phyloP scores from a whole-genome alignment of 345 rosid species.

The Durio zibethinus region DNA sequence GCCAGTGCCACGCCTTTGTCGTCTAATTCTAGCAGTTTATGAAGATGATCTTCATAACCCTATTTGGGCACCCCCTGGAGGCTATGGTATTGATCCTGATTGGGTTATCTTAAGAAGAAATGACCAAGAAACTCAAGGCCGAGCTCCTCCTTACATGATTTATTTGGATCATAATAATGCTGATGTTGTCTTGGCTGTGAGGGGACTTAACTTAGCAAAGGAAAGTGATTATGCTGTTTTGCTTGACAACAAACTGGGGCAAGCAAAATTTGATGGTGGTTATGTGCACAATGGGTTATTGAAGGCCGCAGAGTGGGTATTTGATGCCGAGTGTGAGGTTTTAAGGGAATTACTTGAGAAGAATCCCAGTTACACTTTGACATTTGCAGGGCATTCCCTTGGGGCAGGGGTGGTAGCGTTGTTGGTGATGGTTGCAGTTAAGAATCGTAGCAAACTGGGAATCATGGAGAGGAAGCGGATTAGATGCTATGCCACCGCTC shows the following conservation, averaged over 20 bases:
- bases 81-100: slow-evolving; percentile 75
- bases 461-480: slow-evolving; percentile 71
- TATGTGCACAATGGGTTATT: slow-evolving; percentile 87
- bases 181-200: slow-evolving; percentile 61
- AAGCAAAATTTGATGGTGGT: slow-evolving; percentile 85
- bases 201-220: slow-evolving; percentile 83
- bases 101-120: slow-evolving; percentile 55
- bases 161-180: slow-evolving; percentile 67
- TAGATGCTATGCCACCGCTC: slow-evolving; percentile 86
- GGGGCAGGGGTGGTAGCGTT: slow-evolving; percentile 83
- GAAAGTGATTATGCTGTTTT: slow-evolving; percentile 85
- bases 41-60: slow-evolving; percentile 79
- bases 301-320: slow-evolving; percentile 82
- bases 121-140: slow-evolving; percentile 61
- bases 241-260: slow-evolving; percentile 85
- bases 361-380: slow-evolving; percentile 64
- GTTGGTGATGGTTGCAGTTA: slow-evolving; percentile 56
- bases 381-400: slow-evolving; percentile 86
- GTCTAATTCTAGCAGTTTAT: slow-evolving; percentile 62
- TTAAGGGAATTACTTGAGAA: slow-evolving; percentile 54
- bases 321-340: slow-evolving; percentile 57
- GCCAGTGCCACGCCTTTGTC: slow-evolving; percentile 76
- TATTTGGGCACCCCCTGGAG: slow-evolving; percentile 84
- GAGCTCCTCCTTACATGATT: slow-evolving; percentile 73
- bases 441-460: slow-evolving; percentile 59